These are phyloP conservation scores for Cyberlindnera euphorbiiphila DNA, from an alignment of 805 yeast genomes.

Conservation along the genomic window DNA sequence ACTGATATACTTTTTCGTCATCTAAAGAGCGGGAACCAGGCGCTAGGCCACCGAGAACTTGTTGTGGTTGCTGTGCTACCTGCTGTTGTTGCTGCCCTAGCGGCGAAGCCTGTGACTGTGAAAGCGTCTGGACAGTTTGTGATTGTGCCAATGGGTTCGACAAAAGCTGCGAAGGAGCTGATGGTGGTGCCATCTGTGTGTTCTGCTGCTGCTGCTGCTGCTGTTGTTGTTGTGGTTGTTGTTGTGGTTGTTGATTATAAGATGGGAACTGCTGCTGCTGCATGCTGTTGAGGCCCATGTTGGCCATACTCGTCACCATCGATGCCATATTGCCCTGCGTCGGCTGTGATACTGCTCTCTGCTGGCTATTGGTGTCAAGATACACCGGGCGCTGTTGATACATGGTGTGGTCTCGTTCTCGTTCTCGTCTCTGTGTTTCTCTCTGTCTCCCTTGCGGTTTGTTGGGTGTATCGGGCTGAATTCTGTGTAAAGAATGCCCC, in stretches of 20 bases:
- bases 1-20: constrained; percentile 80
- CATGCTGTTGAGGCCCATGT: constrained; percentile 11
- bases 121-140: too few relatives aligned
- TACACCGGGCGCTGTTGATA: constrained; percentile 23
- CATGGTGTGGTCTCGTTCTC: constrained; percentile 1
- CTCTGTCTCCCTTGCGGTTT: not conserved
- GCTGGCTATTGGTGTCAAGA: constrained; percentile 15
- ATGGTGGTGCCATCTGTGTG: constrained; percentile 10
- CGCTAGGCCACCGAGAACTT: not conserved
- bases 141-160: constrained; percentile 11
- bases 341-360: constrained; percentile 12
- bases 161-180: constrained; percentile 10
- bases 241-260: constrained; percentile 11
- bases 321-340: constrained; percentile 3
- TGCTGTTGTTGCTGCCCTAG: constrained; percentile 14
- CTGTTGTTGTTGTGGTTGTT: constrained; percentile 5
- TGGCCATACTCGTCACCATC: constrained; percentile 5
- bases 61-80: too few relatives aligned
- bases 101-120: constrained; percentile 12
- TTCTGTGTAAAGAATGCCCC: too few relatives aligned
- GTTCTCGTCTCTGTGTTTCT: not conserved
- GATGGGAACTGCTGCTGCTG: constrained; percentile 22
- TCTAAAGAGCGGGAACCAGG: constrained; percentile 44
- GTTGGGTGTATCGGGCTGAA: too few relatives aligned
- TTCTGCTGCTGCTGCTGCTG: constrained; percentile 8